A percentile compares a stretch with the other conserved stretches of the same genome.
Conservation (phyloP, 257 asterid species). For the Plectranthus barbatus region DNA sequence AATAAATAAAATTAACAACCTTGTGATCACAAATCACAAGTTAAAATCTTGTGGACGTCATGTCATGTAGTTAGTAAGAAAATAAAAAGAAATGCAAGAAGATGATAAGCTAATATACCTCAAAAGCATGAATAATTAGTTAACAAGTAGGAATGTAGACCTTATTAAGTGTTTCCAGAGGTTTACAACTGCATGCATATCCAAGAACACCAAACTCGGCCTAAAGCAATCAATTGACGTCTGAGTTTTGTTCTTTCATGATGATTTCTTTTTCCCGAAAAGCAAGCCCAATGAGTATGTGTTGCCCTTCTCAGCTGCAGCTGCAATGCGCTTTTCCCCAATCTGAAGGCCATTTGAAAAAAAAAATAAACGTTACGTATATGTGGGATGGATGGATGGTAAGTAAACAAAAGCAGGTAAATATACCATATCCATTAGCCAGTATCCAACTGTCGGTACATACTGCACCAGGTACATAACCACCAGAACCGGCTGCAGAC, state of each 20-base stretch:
- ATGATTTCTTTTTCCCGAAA: conserved; percentile 50
- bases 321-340: conserved; percentile 75
- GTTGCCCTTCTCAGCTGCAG: conserved; percentile 72
- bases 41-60: no score
- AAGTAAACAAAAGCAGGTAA: background rate
- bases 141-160: no score
- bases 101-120: no score
- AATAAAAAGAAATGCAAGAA: no score
- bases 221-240: no score
- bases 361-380: background rate
- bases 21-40: no score
- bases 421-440: conserved; percentile 97
- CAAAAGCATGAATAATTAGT: no score
- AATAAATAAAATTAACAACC: no score
- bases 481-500: conserved; percentile 86
- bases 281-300: conserved; percentile 75
- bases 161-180: no score
- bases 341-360: conserved; percentile 37
- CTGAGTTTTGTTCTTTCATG: background rate
- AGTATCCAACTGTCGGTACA: conserved; percentile 69
- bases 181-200: no score
- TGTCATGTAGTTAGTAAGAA: no score
- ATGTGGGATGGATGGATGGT: background rate
- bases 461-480: conserved; percentile 92
- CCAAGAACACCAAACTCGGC: no score